Evolutionary conservation across 768 basidiomycete genomes (phyloP).

Genomic region (Macrolepiota fuliginosa): DNA sequence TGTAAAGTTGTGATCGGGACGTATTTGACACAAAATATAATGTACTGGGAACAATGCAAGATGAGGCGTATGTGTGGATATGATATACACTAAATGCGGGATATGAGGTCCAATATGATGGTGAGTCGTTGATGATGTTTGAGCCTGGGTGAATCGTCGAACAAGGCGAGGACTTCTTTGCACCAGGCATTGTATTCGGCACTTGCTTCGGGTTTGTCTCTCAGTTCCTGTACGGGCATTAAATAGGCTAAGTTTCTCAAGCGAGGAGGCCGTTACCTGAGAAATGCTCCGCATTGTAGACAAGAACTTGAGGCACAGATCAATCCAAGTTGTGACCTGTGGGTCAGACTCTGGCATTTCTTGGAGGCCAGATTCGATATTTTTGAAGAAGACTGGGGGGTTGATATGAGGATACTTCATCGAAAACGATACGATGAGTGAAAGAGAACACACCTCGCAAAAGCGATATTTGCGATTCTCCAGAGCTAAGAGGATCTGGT

Average conservation of each 20-base stretch:
- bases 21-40: background rate
- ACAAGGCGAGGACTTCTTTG: background rate
- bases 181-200: constrained; percentile 3
- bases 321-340: background rate
- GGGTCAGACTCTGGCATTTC: background rate
- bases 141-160: constrained; percentile 1
- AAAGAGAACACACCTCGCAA: background rate
- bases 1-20: too few species aligned
- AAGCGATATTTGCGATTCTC: background rate
- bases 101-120: constrained; percentile 1
- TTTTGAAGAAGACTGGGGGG: background rate
- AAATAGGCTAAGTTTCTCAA: too few species aligned
- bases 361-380: constrained; percentile 4
- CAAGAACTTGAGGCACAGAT: constrained; percentile 9
- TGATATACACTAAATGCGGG: background rate
- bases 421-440: background rate
- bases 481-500: background rate
- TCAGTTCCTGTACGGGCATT: background rate
- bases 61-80: background rate
- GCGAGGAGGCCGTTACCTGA: background rate
- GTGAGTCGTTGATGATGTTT: constrained; percentile 1
- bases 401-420: background rate
- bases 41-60: background rate
- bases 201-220: background rate
- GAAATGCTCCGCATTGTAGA: constrained; percentile 4